A percentile compares a stretch with the other conserved stretches of the same genome.
phyloP scores from a whole-genome alignment of 2,329 filamentous ascomycete species.

The Trichophyton equinum region DNA sequence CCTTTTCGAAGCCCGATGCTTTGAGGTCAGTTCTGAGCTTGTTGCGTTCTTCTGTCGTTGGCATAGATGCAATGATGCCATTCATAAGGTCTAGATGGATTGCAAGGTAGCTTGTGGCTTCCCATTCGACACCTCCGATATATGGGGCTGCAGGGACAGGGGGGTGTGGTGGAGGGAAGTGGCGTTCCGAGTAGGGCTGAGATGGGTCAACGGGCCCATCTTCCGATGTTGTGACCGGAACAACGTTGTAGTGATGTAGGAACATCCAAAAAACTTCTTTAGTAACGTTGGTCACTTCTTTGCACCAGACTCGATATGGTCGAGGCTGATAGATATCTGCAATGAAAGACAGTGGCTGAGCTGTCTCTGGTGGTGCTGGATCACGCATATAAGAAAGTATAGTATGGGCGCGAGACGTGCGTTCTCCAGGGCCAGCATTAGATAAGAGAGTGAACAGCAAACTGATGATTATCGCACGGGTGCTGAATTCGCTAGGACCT shows the following conservation, averaged over 20 bases:
- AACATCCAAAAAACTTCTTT: conserved; percentile 99
- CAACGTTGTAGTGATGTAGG: conserved; percentile 80
- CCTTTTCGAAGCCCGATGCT: conserved; percentile 80
- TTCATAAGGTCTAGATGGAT: conserved; percentile 89
- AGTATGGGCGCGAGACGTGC: conserved; percentile 56
- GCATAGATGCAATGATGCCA: conserved; percentile 71
- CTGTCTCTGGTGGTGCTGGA: conserved; percentile 60
- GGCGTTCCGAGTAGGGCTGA: conserved; percentile 38
- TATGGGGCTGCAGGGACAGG: conserved; percentile 91
- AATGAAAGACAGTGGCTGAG: conserved; percentile 71
- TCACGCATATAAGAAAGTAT: conserved; percentile 72
- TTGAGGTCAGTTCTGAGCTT: conserved; percentile 61
- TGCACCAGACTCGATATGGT: conserved; percentile 88
- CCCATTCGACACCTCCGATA: conserved; percentile 95
- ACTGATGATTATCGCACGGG: conserved; percentile 77
- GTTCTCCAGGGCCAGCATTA: conserved; percentile 47
- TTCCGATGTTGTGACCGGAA: conserved; percentile 40
- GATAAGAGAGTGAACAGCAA: conserved; percentile 82
- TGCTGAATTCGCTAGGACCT: conserved; percentile 91
- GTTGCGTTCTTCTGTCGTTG: conserved; percentile 59
- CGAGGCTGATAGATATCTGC: conserved; percentile 75
- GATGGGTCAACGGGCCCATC: conserved; percentile 19
- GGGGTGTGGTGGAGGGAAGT: conserved; percentile 74
- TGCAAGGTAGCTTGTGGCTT: conserved; percentile 91
- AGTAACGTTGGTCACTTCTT: conserved; percentile 81